Conservation (phyloP, 2,329 filamentous ascomycete species). For the Arthrobotrys sphaeroides region DNA sequence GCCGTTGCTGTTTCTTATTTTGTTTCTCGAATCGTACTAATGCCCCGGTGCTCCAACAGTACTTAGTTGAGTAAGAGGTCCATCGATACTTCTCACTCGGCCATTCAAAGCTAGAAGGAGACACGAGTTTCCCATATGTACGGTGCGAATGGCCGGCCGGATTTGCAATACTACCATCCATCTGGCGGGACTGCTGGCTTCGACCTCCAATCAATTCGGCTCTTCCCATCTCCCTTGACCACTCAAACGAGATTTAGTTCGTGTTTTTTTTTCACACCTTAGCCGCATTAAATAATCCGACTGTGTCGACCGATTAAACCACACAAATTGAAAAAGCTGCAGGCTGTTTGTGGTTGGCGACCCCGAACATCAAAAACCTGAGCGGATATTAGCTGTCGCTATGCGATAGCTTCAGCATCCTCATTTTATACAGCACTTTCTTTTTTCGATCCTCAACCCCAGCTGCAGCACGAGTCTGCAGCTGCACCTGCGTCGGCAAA, state of each 20-base stretch:
- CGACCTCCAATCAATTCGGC: constrained; percentile 30
- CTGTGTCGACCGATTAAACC: constrained; percentile 49
- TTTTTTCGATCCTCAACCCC: constrained; percentile 43
- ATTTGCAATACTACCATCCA: constrained; percentile 35
- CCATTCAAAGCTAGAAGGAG: constrained; percentile 38
- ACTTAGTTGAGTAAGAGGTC: constrained; percentile 27
- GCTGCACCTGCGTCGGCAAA: constrained; percentile 49
- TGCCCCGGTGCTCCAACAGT: constrained; percentile 29
- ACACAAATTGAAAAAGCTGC: constrained; percentile 37
- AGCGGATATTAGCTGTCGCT: constrained; percentile 51
- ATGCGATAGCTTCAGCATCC: constrained; percentile 52
- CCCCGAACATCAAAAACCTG: constrained; percentile 45
- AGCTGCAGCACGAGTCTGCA: constrained; percentile 49
- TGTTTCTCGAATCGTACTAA: constrained; percentile 39
- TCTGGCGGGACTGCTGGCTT: constrained; percentile 46
- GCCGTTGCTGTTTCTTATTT: constrained; percentile 13
- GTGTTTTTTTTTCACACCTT: constrained; percentile 38
- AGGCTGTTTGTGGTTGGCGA: constrained; percentile 48
- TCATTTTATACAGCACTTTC: constrained; percentile 53
- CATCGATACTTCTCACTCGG: constrained; percentile 20
- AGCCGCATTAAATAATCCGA: constrained; percentile 50
- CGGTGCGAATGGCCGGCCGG: constrained; percentile 44
- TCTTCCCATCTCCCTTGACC: constrained; percentile 36
- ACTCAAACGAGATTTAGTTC: constrained; percentile 34
- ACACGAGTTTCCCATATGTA: constrained; percentile 32